These are phyloP conservation scores for Salix udensis DNA, from an alignment of 345 rosid genomes.

Conservation along the genomic window DNA sequence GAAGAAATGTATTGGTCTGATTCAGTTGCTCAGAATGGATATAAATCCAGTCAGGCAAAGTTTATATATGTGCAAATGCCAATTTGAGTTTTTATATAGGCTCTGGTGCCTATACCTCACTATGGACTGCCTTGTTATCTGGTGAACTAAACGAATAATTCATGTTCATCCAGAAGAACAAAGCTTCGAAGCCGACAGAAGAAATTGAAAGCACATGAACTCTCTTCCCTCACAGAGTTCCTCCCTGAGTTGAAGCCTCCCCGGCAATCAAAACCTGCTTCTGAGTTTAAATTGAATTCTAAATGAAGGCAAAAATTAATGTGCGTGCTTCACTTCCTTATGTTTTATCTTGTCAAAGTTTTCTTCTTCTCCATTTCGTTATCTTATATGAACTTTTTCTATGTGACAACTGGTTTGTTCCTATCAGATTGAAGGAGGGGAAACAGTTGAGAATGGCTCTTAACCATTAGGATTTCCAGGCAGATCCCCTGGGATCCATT, in stretches of 20 bases:
- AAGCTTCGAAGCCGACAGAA: conserved; percentile 49
- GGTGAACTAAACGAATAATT: not conserved
- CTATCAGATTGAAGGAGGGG: conserved; percentile 59
- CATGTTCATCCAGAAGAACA: conserved; percentile 44
- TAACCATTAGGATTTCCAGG: conserved; percentile 59
- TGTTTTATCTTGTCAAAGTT: not conserved
- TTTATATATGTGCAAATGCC: not conserved
- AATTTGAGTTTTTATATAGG: not conserved
- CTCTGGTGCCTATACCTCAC: not conserved
- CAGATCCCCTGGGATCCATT: conserved; percentile 70
- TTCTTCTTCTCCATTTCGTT: not conserved
- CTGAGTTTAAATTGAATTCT: conserved; percentile 60
- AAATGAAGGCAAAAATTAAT: conserved; percentile 62
- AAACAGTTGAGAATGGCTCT: conserved; percentile 57
- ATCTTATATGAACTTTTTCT: not conserved
- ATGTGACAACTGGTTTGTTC: conserved; percentile 3
- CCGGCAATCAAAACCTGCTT: conserved; percentile 30
- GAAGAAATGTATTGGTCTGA: not conserved
- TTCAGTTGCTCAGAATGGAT: too few relatives aligned
- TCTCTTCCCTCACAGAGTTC: conserved; percentile 64
- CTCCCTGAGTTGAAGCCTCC: conserved; percentile 62
- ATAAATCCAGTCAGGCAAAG: not conserved
- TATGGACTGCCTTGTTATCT: not conserved
- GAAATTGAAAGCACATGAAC: conserved; percentile 69
- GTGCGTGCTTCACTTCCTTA: conserved; percentile 30